Percentiles rank a stretch among this genome's conserved stretches.
These are phyloP conservation scores for Erodium trifolium DNA, from an alignment of 441 rosid genomes.

Conservation along the genomic window DNA sequence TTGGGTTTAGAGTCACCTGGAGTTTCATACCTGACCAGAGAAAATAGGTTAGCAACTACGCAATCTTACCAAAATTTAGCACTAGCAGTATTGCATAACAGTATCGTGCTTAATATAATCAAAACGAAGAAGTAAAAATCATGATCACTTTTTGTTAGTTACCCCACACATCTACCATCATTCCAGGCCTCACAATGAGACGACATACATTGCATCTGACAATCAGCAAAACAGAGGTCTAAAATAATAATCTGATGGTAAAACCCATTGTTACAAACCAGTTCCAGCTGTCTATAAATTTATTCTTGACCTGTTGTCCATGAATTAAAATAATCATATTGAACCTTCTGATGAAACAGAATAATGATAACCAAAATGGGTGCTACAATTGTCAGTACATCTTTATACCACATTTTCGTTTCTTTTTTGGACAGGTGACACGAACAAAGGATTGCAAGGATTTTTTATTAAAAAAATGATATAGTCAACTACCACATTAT, in stretches of 20 bases:
- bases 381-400: not conserved
- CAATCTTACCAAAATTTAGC: constrained; percentile 4
- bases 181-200: not conserved
- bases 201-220: not conserved
- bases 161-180: not conserved
- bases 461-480: not conserved
- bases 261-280: not conserved
- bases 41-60: constrained; percentile 11
- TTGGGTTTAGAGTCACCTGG: constrained; percentile 49
- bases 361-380: not conserved
- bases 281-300: not conserved
- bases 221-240: not conserved
- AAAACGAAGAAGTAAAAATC: not conserved
- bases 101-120: not conserved
- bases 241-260: not conserved
- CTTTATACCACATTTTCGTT: not conserved
- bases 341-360: not conserved
- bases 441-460: not conserved
- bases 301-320: not conserved
- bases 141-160: not conserved
- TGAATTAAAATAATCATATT: not conserved
- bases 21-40: constrained; percentile 48
- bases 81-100: not conserved
- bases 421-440: not conserved
- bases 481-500: not conserved